Conservation (phyloP, 306 rosid species). For the Fagus sylvatica region DNA sequence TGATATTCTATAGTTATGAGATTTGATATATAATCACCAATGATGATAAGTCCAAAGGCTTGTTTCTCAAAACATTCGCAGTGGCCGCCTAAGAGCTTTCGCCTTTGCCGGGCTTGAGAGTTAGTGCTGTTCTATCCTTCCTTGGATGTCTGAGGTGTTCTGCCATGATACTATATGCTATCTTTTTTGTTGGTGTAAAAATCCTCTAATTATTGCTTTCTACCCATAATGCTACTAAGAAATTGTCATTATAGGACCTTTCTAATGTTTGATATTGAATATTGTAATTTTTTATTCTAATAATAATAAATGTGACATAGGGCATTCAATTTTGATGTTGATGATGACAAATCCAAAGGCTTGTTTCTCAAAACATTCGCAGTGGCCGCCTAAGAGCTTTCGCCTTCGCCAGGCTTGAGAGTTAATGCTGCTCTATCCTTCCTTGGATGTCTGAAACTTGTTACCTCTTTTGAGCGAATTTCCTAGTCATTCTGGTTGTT, state of each 20-base stretch:
- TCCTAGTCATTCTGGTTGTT: neutral
- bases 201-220: neutral
- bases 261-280: too few relatives aligned
- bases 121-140: constrained; percentile 18
- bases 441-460: constrained; percentile 30
- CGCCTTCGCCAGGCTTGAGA: constrained; percentile 44
- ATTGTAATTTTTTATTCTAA: too few relatives aligned
- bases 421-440: constrained; percentile 31
- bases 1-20: neutral
- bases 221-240: neutral
- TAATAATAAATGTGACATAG: neutral
- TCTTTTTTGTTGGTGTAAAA: too few relatives aligned
- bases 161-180: too few relatives aligned
- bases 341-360: constrained; percentile 27
- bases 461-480: neutral
- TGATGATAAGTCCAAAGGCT: constrained; percentile 16
- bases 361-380: constrained; percentile 39
- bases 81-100: constrained; percentile 27
- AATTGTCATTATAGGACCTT: too few relatives aligned
- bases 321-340: neutral
- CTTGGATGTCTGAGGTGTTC: neutral
- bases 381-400: constrained; percentile 39
- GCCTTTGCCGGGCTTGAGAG: constrained; percentile 23
- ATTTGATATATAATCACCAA: neutral
- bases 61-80: constrained; percentile 25